Percentiles rank a stretch among this genome's conserved stretches.
phyloP scores from a whole-genome alignment of 495 filamentous ascomycete genomes.

The Xylaria bambusicola region DNA sequence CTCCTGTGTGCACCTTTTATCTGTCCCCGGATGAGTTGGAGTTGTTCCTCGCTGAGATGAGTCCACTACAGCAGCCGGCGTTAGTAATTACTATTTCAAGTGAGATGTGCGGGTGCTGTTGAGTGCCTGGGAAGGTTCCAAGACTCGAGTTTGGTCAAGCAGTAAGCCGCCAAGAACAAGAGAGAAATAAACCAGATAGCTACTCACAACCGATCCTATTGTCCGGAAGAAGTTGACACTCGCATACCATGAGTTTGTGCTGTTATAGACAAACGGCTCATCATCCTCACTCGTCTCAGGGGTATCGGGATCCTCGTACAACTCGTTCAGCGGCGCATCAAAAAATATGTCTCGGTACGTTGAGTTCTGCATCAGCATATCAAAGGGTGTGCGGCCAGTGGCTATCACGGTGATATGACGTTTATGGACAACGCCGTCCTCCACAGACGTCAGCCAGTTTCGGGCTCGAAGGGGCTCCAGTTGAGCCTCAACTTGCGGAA shows the following conservation, averaged over 20 bases:
- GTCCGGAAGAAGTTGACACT: slow-evolving; percentile 48
- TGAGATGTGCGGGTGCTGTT: no score
- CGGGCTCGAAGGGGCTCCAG: slow-evolving; percentile 64
- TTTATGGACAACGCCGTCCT: slow-evolving; percentile 50
- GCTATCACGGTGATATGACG: slow-evolving; percentile 76
- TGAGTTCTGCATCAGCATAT: slow-evolving; percentile 50
- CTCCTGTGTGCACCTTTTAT: slow-evolving; percentile 67
- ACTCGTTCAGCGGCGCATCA: slow-evolving; percentile 59
- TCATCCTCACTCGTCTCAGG: slow-evolving; percentile 6
- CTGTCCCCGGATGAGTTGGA: slow-evolving; percentile 62
- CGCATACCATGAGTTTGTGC: slow-evolving; percentile 56
- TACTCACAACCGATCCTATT: slow-evolving; percentile 43
- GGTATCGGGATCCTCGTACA: slow-evolving; percentile 39
- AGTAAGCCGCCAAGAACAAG: no score
- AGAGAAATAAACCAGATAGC: no score
- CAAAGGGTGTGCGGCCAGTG: slow-evolving; percentile 76
- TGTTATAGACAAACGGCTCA: slow-evolving; percentile 38
- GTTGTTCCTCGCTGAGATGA: slow-evolving; percentile 52
- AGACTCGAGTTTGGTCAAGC: no score
- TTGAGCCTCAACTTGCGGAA: slow-evolving; percentile 59
- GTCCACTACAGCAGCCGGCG: slow-evolving; percentile 26
- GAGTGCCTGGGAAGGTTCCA: no score
- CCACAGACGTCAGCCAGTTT: slow-evolving; percentile 61
- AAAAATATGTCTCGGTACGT: slow-evolving; percentile 66
- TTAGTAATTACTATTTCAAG: no score